phyloP scores from a whole-genome alignment of 257 asterid genomes.

The Solanum bulbocastanum region DNA sequence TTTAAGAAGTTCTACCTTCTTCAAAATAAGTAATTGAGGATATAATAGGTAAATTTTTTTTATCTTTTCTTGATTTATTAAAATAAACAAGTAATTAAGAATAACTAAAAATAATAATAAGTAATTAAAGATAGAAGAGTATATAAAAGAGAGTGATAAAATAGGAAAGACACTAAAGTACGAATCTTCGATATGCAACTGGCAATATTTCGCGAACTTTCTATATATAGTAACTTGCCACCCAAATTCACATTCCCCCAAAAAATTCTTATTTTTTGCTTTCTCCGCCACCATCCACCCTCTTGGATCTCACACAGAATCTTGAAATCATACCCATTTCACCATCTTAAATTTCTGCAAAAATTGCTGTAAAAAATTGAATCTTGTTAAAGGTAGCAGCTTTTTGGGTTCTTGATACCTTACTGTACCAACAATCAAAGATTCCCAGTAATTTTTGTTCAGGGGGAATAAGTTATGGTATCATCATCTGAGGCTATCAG shows the following conservation, averaged over 20 bases:
- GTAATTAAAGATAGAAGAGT: too few relatives aligned
- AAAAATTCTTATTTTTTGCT: background rate
- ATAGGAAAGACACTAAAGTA: background rate
- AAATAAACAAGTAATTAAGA: too few relatives aligned
- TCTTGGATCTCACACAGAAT: background rate
- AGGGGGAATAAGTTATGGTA: background rate
- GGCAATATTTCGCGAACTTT: too few relatives aligned
- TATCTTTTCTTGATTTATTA: too few relatives aligned
- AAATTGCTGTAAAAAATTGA: background rate
- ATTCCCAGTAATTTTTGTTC: background rate
- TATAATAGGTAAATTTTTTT: too few relatives aligned
- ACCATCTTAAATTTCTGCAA: background rate
- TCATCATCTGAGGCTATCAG: constrained; percentile 6
- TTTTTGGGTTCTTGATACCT: background rate
- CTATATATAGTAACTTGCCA: background rate
- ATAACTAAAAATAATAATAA: too few relatives aligned
- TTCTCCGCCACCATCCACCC: background rate
- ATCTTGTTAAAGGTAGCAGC: background rate
- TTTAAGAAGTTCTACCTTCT: accelerated
- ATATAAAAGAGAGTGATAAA: background rate
- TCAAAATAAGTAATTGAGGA: too few relatives aligned
- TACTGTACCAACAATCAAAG: background rate
- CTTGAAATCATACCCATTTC: constrained; percentile 1
- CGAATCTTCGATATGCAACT: background rate
- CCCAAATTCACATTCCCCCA: background rate